A percentile compares a stretch with the other conserved stretches of the same genome.
These are phyloP conservation scores for Allium fistulosum DNA, from an alignment of 106 monocot species.

Conservation along the genomic window DNA sequence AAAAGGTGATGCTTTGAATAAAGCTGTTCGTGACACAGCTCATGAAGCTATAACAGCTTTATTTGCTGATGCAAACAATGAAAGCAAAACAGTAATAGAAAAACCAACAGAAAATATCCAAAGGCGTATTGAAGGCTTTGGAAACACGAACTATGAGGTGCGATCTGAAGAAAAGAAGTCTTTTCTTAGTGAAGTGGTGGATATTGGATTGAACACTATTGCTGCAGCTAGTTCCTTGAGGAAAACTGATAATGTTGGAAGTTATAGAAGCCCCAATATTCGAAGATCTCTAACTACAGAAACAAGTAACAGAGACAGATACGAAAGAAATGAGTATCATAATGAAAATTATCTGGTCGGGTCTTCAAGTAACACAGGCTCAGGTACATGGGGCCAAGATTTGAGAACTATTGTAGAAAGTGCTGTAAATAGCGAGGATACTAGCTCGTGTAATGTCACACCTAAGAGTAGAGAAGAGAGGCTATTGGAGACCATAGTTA, in stretches of 20 bases:
- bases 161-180: constrained; percentile 80
- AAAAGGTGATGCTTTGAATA: constrained; percentile 94
- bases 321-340: constrained; percentile 34
- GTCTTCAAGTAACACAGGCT: constrained; percentile 19
- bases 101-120: constrained; percentile 39
- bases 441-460: constrained; percentile 26
- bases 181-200: constrained; percentile 93
- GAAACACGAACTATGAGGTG: constrained; percentile 81
- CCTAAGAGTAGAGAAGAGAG: constrained; percentile 77
- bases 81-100: constrained; percentile 23
- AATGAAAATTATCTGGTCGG: constrained; percentile 35
- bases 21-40: constrained; percentile 92
- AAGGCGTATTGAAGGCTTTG: constrained; percentile 93
- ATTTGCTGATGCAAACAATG: constrained; percentile 64
- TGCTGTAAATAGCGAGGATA: constrained; percentile 35
- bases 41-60: constrained; percentile 73
- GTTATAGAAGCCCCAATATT: constrained; percentile 76
- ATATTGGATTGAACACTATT: constrained; percentile 68
- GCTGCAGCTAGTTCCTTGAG: constrained; percentile 62
- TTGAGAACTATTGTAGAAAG: constrained; percentile 16
- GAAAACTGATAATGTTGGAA: constrained; percentile 61
- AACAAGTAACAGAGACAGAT: constrained; percentile 33
- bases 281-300: constrained; percentile 82
- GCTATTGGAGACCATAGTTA: constrained; percentile 92
- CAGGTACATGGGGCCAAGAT: constrained; percentile 50